phyloP scores from a whole-genome alignment of 208 protist species.

The Trypanosoma melophagium region DNA sequence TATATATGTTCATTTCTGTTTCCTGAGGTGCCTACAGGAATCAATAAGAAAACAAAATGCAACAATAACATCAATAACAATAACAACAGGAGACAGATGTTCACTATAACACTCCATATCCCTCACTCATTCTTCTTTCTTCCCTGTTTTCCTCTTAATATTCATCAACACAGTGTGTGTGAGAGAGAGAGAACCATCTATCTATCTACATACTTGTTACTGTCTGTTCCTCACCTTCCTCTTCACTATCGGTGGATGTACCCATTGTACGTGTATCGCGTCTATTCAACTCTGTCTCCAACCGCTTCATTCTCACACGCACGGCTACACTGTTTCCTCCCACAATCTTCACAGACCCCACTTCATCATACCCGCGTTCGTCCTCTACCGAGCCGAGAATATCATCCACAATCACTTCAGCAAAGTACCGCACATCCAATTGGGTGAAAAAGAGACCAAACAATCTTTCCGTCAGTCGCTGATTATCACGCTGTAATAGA shows the following conservation, averaged over 20 bases:
- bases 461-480: slow-evolving; percentile 32
- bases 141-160: no score
- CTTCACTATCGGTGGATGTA: background rate
- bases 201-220: no score
- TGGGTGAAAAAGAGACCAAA: slow-evolving; percentile 31
- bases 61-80: no score
- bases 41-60: no score
- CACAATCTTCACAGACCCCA: slow-evolving; percentile 40
- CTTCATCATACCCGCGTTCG: slow-evolving; percentile 11
- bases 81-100: no score
- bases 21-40: no score
- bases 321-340: slow-evolving; percentile 41
- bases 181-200: no score
- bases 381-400: slow-evolving; percentile 36
- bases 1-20: no score
- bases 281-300: slow-evolving; percentile 40
- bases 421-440: slow-evolving; percentile 38
- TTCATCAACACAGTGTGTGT: no score
- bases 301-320: slow-evolving; percentile 41
- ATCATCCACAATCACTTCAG: slow-evolving; percentile 56
- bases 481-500: slow-evolving; percentile 31
- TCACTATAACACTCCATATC: no score
- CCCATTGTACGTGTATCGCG: slow-evolving; percentile 19
- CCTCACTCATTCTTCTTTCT: no score
- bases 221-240: slow-evolving; percentile 11